Conservation (phyloP, 768 basidiomycete genomes). For the Lanmaoa pseudosensibilis region DNA sequence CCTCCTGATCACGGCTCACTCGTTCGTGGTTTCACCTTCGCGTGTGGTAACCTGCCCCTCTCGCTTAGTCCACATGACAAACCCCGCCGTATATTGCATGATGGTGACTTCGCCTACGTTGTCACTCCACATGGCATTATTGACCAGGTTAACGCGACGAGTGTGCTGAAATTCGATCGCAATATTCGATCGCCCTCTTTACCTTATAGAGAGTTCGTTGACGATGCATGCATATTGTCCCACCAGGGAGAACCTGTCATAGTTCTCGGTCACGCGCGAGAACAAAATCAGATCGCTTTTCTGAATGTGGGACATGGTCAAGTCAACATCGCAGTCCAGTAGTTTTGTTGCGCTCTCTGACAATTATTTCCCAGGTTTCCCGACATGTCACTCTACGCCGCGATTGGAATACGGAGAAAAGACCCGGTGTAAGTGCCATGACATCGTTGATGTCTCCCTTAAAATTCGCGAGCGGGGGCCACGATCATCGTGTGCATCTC, state of each 20-base stretch:
- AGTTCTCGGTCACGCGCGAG: constrained; percentile 42
- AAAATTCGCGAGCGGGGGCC: constrained; percentile 50
- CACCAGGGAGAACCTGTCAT: constrained; percentile 26
- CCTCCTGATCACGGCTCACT: not conserved
- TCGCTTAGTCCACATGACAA: constrained; percentile 37
- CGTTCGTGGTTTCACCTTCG: not conserved
- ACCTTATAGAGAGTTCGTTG: constrained; percentile 35
- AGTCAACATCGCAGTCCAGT: constrained; percentile 21
- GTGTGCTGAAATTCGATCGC: constrained; percentile 15
- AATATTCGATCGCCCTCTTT: constrained; percentile 22
- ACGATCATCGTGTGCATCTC: constrained; percentile 48
- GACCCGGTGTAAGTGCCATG: constrained; percentile 43
- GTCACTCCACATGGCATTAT: constrained; percentile 43
- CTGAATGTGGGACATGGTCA: constrained; percentile 15
- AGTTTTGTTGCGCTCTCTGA: constrained; percentile 3
- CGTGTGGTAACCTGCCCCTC: constrained; percentile 8
- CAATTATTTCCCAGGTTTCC: constrained; percentile 3
- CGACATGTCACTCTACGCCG: constrained; percentile 19
- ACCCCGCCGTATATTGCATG: constrained; percentile 39
- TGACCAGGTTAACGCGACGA: constrained; percentile 27
- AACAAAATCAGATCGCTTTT: constrained; percentile 35
- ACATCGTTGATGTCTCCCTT: constrained; percentile 41
- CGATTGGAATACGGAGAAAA: constrained; percentile 38
- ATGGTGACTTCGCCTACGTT: constrained; percentile 19
- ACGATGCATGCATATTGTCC: constrained; percentile 43